Evolutionary conservation across 2,329 filamentous ascomycete species (phyloP), one percentile per base, ranked within the genome.

Genomic region (Talaromyces verruculosus): DNA sequence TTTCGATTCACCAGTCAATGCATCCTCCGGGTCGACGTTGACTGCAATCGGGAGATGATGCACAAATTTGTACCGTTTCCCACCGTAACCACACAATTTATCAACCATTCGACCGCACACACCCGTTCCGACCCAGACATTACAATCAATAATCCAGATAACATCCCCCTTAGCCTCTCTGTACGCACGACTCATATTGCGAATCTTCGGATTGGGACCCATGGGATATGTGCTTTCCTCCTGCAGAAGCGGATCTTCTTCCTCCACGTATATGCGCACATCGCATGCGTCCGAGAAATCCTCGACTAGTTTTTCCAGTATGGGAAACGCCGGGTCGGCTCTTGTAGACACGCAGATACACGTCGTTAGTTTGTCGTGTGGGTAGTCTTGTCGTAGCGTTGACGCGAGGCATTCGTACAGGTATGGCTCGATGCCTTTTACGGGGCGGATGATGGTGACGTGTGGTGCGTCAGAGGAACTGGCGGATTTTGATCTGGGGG

Each of bases 141-240:
- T 99, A 81, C 93, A 97, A 79, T 99, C 95, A 22, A 96, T 86
- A 61, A 97, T 89, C 95, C 95, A 99, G 25, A 99, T 84, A 30
- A 98, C 85, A 74, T 97, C 93, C 1, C 91, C 90, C 69, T 89
- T 89, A 1, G 93, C 92, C 74, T 98, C 93, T 33, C 93, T 84
- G 75, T 97, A 99, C 2, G 92, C 93, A 51, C 92, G 87, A 76
- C 93, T 97, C 84, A 98, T 92, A 76, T 99, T 99, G 61, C 95
- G 85, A 71, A 99, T 96, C 82, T 99, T 99, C n/a, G 95, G 95
- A 74, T 99, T 99, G 1, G 95, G 95, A 0, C 96, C 96, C 65
- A 98, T 84, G 65, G 79, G 72, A 57, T 83, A 78, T 63, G 83
- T 84, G 11, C 79, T 77, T 37, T 81, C 72, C 35, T 84, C 84